phyloP scores from a whole-genome alignment of 2,329 filamentous ascomycete species.

The Hypoxylon sp. region DNA sequence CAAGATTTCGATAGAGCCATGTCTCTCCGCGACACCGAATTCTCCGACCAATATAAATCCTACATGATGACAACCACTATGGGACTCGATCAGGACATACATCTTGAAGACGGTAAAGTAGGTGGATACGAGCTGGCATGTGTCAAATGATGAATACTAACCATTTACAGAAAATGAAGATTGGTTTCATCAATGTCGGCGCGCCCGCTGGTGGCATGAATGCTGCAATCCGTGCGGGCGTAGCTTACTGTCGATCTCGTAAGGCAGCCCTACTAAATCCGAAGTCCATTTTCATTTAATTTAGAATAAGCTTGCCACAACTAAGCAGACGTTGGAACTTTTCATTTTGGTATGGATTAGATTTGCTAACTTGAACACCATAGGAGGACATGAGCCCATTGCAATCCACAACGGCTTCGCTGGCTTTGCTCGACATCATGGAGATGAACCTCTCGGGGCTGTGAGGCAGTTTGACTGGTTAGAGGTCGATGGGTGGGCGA shows the following conservation, averaged over 20 bases:
- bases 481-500: slow-evolving; percentile 95
- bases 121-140: slow-evolving; percentile 48
- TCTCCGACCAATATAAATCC: slow-evolving; percentile 90
- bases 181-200: slow-evolving; percentile 97
- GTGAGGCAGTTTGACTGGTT: slow-evolving; percentile 92
- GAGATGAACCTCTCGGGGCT: slow-evolving; percentile 82
- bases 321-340: background rate
- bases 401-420: slow-evolving; percentile 98
- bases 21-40: slow-evolving; percentile 90
- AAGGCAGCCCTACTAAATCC: slow-evolving; percentile 15
- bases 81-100: slow-evolving; percentile 75
- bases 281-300: background rate
- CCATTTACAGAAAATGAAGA: slow-evolving; percentile 79
- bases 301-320: background rate
- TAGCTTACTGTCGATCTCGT: slow-evolving; percentile 90
- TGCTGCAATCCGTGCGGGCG: slow-evolving; percentile 91
- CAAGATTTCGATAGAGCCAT: slow-evolving; percentile 92
- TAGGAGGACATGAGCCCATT: slow-evolving; percentile 84
- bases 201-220: slow-evolving; percentile 99
- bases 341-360: background rate
- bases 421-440: slow-evolving; percentile 91
- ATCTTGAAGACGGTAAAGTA: slow-evolving; percentile 80
- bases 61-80: slow-evolving; percentile 93
- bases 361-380: slow-evolving; percentile 19
- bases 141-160: slow-evolving; percentile 50